phyloP scores from a whole-genome alignment of 2,329 filamentous ascomycete genomes.

The Botrytis tulipae region DNA sequence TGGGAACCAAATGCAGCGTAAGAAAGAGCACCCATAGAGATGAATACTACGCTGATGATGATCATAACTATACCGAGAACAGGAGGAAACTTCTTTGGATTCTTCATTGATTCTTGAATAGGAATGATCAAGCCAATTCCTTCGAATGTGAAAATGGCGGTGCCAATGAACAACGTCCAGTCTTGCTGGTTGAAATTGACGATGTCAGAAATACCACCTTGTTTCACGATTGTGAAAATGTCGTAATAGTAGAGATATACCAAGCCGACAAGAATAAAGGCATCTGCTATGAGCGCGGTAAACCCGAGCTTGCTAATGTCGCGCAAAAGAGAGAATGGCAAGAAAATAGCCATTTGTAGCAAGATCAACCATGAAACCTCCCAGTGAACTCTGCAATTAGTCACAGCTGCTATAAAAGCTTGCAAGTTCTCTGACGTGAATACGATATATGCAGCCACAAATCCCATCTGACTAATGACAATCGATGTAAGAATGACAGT shows the following conservation, averaged over 20 bases:
- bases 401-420: conserved; percentile 89
- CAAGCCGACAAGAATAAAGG: conserved; percentile 89
- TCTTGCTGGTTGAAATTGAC: conserved; percentile 83
- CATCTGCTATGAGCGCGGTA: conserved; percentile 88
- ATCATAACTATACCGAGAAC: conserved; percentile 92
- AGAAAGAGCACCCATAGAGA: conserved; percentile 85
- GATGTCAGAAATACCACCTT: conserved; percentile 79
- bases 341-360: conserved; percentile 92
- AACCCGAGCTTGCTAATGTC: conserved; percentile 98
- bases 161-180: conserved; percentile 98
- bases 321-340: conserved; percentile 88
- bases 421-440: conserved; percentile 96
- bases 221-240: conserved; percentile 72
- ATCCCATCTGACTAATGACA: conserved; percentile 92
- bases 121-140: conserved; percentile 97
- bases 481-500: conserved; percentile 86
- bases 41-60: conserved; percentile 87
- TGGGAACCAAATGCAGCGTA: conserved; percentile 95
- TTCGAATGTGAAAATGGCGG: conserved; percentile 98
- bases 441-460: conserved; percentile 92
- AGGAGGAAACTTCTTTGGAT: conserved; percentile 83
- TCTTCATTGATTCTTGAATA: conserved; percentile 95
- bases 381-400: conserved; percentile 80
- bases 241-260: conserved; percentile 97
- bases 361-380: conserved; percentile 87